Percentiles rank a stretch among this genome's conserved stretches.
Evolutionary conservation across 1,284 basidiomycete genomes (phyloP).

Genomic region (Puccinia coronata): DNA sequence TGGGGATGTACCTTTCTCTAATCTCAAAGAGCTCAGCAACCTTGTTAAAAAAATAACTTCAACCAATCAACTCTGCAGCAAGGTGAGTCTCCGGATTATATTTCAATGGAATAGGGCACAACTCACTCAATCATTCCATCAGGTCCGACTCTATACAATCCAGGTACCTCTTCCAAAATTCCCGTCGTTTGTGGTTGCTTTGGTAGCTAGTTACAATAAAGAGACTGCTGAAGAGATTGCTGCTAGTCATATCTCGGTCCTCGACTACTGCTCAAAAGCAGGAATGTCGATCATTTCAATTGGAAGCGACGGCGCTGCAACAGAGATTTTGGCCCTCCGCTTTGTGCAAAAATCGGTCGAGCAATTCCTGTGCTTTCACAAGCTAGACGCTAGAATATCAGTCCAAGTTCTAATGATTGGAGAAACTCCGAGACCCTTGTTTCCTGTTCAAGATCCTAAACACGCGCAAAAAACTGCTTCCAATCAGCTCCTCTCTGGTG

Average conservation of each 20-base stretch:
- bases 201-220: conserved; percentile 26
- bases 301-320: conserved; percentile 15
- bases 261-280: conserved; percentile 8
- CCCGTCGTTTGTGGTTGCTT: conserved; percentile 17
- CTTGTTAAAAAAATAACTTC: neutral
- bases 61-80: neutral
- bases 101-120: neutral
- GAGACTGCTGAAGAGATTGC: conserved; percentile 15
- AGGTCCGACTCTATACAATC: conserved; percentile 25
- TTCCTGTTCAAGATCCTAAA: conserved; percentile 26
- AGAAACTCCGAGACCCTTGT: neutral
- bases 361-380: neutral
- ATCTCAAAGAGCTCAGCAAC: neutral
- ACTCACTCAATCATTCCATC: neutral
- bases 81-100: neutral
- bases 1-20: neutral
- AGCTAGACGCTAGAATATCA: neutral
- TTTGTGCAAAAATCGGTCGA: neutral
- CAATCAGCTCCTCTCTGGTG: conserved; percentile 29
- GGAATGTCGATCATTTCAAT: conserved; percentile 13
- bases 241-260: neutral
- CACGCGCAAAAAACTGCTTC: conserved; percentile 22
- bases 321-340: conserved; percentile 8
- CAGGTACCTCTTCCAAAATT: conserved; percentile 20
- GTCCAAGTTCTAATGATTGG: conserved; percentile 23